Percentiles rank a stretch among this genome's conserved stretches.
These are phyloP conservation scores for Lactarius tabidus DNA, from an alignment of 768 basidiomycete species.

Conservation along the genomic window DNA sequence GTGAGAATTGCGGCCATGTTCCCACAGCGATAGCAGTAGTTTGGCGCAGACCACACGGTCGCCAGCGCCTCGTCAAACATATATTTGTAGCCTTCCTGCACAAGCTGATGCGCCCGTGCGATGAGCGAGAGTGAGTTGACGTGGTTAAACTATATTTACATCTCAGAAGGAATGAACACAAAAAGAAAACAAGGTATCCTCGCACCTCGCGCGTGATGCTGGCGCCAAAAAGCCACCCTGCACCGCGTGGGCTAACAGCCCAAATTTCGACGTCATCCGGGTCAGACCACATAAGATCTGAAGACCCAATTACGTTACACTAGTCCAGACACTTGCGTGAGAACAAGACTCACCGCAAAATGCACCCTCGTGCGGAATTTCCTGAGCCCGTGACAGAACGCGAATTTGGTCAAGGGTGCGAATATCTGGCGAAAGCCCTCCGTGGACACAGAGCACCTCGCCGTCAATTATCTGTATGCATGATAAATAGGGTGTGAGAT, in stretches of 20 bases:
- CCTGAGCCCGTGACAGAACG: conserved; percentile 89
- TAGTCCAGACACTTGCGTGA: neutral
- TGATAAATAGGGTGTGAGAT: neutral
- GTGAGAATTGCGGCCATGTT: conserved; percentile 92
- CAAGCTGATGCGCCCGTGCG: conserved; percentile 94
- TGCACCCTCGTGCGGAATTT: conserved; percentile 98
- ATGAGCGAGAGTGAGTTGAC: conserved; percentile 84
- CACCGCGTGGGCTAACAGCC: conserved; percentile 95
- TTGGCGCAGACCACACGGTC: conserved; percentile 91
- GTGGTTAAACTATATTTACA: conserved; percentile 71
- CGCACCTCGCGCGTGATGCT: conserved; percentile 79
- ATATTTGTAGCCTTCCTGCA: conserved; percentile 93
- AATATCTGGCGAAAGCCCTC: conserved; percentile 94
- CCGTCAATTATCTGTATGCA: conserved; percentile 85
- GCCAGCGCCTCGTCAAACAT: conserved; percentile 94
- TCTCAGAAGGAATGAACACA: neutral
- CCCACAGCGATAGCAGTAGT: conserved; percentile 82
- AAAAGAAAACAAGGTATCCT: conserved; percentile 5
- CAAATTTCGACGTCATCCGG: conserved; percentile 93
- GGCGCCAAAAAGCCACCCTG: conserved; percentile 91
- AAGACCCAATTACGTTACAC: neutral
- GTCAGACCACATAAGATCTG: conserved; percentile 98
- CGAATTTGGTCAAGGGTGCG: conserved; percentile 92
- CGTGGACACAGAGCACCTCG: conserved; percentile 88
- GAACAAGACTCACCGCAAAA: conserved; percentile 67